Base-by-base conservation (phyloP, 805 yeast species). In the Wickerhamiella qilinensis region DNA sequence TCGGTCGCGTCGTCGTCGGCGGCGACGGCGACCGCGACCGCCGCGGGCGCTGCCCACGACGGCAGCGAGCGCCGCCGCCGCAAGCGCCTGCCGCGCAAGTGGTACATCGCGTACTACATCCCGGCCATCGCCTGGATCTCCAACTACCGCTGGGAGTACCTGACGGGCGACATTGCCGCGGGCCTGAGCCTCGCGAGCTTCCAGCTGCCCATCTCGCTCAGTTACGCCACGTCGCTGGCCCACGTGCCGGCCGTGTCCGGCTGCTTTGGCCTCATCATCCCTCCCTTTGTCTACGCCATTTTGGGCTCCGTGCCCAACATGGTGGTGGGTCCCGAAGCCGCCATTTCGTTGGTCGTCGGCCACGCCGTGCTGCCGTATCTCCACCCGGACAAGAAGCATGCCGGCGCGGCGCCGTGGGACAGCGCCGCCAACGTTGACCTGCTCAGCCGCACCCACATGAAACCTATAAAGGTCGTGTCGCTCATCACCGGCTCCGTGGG, bases 271-370 rank as follows among this genome's bases (percentile, higher is more conserved):
- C 65, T 84, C 35, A 75, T 82, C 1, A 63, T 80, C 3, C 83
- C 91, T 0, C 93, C 94, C 0, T 59, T 78, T n/a, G 59, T 81
- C 6, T 85, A 85, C 53, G 67, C 83, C 5, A 43, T 84, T 3
- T 64, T 84, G 42, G 95, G 95, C 0, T 71, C 91, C 0, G 93
- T 84, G 1, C 94, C 94, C 0, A 77, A 77, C 42, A 73, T 85
- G 78, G 75, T 84, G 30, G 93, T 85, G 16, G 94, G 94, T 0
- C 94, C 95, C 1, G 93, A 85, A 55, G 86, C 88, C 16, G 86
- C 94, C 1, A 74, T 83, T 7, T 81, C 93, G 0, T 63, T 86
- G 48, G 74, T 85, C 12, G 75, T 80, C 20, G 94, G 94, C 1
- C 88, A 79, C 48, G 73, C 78, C 0, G 71, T 82, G 8, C 79